Base-by-base conservation (phyloP, 2,329 filamentous ascomycete species). In the Chalaropsis thielavioides region DNA sequence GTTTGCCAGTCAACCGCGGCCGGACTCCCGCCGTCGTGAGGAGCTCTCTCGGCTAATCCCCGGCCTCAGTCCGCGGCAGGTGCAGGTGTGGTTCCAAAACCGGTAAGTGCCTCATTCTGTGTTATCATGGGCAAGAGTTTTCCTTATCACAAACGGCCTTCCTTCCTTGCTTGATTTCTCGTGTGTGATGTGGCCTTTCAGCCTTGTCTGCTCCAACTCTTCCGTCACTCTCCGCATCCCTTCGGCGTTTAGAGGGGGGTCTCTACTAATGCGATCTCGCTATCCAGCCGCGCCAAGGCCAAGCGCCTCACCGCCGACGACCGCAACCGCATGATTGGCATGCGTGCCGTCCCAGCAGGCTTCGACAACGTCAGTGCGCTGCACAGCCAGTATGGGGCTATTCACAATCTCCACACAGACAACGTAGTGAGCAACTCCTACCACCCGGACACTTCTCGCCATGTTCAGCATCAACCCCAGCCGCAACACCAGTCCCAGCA, bases 11-110 rank as follows among this genome's bases (percentile, higher is more conserved):
- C 91, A 97, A 73, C 90, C 92, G 27, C 92, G 96, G 73, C 92
- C 92, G 7, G 92, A 97, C 76, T 92, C 92, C 49, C 89, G 89
- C 59, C 91, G 96, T 74, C 82, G 92, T 68, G 92, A 96, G 73
- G 82, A 90, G 59, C 79, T 97, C 44, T 92, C 92, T 3, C 81
- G 88, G 68, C 90, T 96, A 73, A 96, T 97, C 58, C 92, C 92
- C 40, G 92, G 92, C 0, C 77, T 97, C 61, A 96, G 89, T 71
- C 90, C 92, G 44, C 84, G 92, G 68, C 92, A 97, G 73, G 92
- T 97, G 27, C 92, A 97, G 75, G 92, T 97, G 61, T 97, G 92
- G 92, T 97, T 97, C 76, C 92, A 97, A 75, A 97, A 97, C 76
- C 84, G 92, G 92, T 96, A 81, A 70, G 81, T 72, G 49, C 10